Conservation (phyloP, 805 yeast genomes). For the Cyberlindnera mississippiensis region DNA sequence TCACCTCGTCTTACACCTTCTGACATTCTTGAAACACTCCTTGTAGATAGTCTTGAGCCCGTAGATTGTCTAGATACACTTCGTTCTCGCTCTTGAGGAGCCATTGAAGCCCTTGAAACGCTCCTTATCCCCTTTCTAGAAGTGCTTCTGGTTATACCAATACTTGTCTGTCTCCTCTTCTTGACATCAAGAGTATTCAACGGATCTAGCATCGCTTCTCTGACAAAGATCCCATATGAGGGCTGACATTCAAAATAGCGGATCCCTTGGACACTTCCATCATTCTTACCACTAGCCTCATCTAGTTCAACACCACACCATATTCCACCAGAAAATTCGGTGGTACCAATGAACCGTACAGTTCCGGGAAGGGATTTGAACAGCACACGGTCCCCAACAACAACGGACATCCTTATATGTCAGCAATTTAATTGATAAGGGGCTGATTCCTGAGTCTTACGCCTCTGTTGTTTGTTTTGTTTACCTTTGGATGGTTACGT, state of each 20-base stretch:
- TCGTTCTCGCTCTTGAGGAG: not conserved
- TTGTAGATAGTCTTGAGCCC: not conserved
- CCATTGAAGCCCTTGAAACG: conserved; percentile 2
- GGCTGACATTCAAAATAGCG: conserved; percentile 60
- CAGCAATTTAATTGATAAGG: too few relatives aligned
- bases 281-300: conserved; percentile 74
- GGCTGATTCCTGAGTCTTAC: too few relatives aligned
- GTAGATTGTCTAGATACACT: not conserved
- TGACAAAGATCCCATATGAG: conserved; percentile 46
- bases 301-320: conserved; percentile 86
- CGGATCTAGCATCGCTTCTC: conserved; percentile 31
- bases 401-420: conserved; percentile 1
- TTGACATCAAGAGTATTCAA: not conserved
- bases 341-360: conserved; percentile 47
- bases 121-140: conserved; percentile 2
- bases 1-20: too few relatives aligned
- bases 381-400: conserved; percentile 16
- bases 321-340: conserved; percentile 55
- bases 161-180: conserved; percentile 6
- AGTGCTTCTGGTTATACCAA: not conserved
- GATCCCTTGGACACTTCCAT: conserved; percentile 65
- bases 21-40: conserved; percentile 3
- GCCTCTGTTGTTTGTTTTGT: too few relatives aligned
- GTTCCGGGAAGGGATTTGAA: conserved; percentile 34
- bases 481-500: too few relatives aligned